Conservation (phyloP, 2,329 filamentous ascomycete species). For the Chrysoporthe cubensis region DNA sequence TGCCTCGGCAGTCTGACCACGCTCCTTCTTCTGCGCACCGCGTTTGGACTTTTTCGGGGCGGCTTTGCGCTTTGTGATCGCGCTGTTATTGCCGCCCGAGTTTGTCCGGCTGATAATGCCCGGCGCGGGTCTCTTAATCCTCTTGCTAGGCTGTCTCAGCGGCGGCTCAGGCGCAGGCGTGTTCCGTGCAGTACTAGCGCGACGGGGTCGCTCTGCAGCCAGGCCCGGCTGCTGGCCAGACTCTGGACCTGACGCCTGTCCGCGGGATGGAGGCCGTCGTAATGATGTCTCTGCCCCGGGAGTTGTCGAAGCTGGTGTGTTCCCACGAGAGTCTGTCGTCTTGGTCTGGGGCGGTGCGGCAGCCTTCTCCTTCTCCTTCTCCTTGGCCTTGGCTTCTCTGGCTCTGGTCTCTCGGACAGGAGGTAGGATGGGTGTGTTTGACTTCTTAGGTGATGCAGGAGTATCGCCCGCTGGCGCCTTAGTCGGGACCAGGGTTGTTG, state of each 20-base stretch:
- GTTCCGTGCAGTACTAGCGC: constrained; percentile 60
- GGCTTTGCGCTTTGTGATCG: constrained; percentile 72
- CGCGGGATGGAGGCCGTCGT: constrained; percentile 56
- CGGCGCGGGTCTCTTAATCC: constrained; percentile 71
- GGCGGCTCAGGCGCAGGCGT: constrained; percentile 56
- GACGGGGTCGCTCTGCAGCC: constrained; percentile 57
- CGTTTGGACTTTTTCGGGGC: constrained; percentile 66
- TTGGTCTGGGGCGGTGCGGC: constrained; percentile 21
- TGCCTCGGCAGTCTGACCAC: constrained; percentile 42
- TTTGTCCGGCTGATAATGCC: constrained; percentile 69
- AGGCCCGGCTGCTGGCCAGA: constrained; percentile 47
- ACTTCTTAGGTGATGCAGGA: constrained; percentile 39
- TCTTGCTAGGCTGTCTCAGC: constrained; percentile 52
- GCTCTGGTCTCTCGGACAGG: constrained; percentile 40
- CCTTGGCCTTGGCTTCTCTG: constrained; percentile 33
- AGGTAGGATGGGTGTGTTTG: constrained; percentile 41
- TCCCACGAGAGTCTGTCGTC: constrained; percentile 31
- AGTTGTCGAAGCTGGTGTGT: constrained; percentile 36
- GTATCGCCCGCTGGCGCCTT: constrained; percentile 39
- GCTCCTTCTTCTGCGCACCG: constrained; percentile 47
- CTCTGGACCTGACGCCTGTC: constrained; percentile 53
- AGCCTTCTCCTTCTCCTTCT: constrained; percentile 29
- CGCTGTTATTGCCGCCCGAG: constrained; percentile 62
- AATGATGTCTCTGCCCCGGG: constrained; percentile 41
- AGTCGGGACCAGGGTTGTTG: constrained; percentile 33